phyloP scores from a whole-genome alignment of 768 basidiomycete species.

The Trametes coccinea region DNA sequence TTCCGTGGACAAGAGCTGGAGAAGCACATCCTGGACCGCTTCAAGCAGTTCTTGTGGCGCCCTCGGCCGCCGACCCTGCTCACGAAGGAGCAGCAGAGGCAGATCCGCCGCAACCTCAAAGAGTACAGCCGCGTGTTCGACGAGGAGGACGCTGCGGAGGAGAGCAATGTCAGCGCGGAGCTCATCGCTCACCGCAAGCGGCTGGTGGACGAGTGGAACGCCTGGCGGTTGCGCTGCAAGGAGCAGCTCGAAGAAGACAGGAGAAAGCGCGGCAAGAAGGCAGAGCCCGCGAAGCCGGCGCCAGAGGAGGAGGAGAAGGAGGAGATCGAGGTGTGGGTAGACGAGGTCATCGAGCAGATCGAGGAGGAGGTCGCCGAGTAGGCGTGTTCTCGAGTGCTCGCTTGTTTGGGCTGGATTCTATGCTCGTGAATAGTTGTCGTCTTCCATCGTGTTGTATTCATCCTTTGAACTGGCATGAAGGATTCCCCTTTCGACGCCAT shows the following conservation, averaged over 20 bases:
- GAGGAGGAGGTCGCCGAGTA: conserved; percentile 76
- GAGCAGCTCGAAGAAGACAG: conserved; percentile 62
- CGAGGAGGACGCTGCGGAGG: conserved; percentile 95
- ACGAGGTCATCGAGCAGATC: conserved; percentile 89
- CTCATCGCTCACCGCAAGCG: conserved; percentile 87
- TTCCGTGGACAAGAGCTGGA: conserved; percentile 96
- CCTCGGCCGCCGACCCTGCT: conserved; percentile 90
- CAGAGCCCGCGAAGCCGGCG: conserved; percentile 32
- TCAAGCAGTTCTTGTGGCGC: conserved; percentile 99
- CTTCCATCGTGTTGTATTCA: conserved; percentile 19
- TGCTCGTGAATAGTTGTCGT: conserved; percentile 16
- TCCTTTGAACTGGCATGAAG: not conserved
- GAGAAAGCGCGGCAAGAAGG: conserved; percentile 40
- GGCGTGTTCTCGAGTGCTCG: not conserved
- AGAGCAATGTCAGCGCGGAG: conserved; percentile 93
- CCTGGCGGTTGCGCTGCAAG: conserved; percentile 81
- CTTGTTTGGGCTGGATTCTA: conserved; percentile 1
- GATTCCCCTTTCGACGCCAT: too few relatives aligned
- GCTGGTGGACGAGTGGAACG: conserved; percentile 98
- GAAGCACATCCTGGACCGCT: conserved; percentile 85
- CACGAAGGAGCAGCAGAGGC: conserved; percentile 83
- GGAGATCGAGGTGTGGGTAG: conserved; percentile 92
- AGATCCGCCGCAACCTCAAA: conserved; percentile 83
- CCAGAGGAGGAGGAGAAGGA: conserved; percentile 67
- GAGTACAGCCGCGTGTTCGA: conserved; percentile 93